These are phyloP conservation scores for Hypoxylon perforatum DNA, from an alignment of 495 filamentous ascomycete genomes.

Conservation along the genomic window DNA sequence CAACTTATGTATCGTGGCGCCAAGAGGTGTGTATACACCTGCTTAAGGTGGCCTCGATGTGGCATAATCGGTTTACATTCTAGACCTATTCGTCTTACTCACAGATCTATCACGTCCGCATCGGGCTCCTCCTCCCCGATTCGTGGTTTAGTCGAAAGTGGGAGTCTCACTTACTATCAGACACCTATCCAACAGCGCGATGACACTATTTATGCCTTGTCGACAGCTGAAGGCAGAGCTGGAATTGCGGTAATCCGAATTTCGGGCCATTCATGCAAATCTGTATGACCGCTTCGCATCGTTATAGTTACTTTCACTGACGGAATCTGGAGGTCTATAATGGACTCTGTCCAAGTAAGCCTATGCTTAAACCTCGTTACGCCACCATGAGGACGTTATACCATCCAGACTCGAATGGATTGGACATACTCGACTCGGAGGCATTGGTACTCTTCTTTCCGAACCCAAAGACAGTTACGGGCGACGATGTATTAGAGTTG, in stretches of 20 bases:
- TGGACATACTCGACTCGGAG: slow-evolving; percentile 76
- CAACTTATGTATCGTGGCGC: slow-evolving; percentile 43
- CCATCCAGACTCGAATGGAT: slow-evolving; percentile 60
- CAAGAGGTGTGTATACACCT: slow-evolving; percentile 32
- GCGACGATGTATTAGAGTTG: slow-evolving; percentile 91
- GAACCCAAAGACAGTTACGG: slow-evolving; percentile 83
- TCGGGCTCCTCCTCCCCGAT: background rate
- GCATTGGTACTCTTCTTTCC: slow-evolving; percentile 92
- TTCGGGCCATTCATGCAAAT: slow-evolving; percentile 80
- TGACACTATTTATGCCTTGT: slow-evolving; percentile 91
- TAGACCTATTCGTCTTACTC: slow-evolving; percentile 6
- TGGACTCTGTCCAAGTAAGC: slow-evolving; percentile 73
- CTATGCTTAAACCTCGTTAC: slow-evolving; percentile 75
- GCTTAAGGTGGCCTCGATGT: slow-evolving; percentile 22
- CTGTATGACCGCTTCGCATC: slow-evolving; percentile 59
- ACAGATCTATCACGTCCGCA: slow-evolving; percentile 10
- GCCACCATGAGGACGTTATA: slow-evolving; percentile 82
- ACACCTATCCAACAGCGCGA: slow-evolving; percentile 32
- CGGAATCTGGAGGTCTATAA: slow-evolving; percentile 72
- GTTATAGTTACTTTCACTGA: slow-evolving; percentile 16
- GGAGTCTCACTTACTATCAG: slow-evolving; percentile 1
- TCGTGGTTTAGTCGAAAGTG: slow-evolving; percentile 3
- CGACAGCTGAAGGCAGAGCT: slow-evolving; percentile 84
- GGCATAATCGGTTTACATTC: slow-evolving; percentile 4
- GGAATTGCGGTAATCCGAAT: slow-evolving; percentile 93